A percentile compares a stretch with the other conserved stretches of the same genome.
These are phyloP conservation scores for Sicyos baderoa DNA, from an alignment of 306 rosid species.

Conservation along the genomic window DNA sequence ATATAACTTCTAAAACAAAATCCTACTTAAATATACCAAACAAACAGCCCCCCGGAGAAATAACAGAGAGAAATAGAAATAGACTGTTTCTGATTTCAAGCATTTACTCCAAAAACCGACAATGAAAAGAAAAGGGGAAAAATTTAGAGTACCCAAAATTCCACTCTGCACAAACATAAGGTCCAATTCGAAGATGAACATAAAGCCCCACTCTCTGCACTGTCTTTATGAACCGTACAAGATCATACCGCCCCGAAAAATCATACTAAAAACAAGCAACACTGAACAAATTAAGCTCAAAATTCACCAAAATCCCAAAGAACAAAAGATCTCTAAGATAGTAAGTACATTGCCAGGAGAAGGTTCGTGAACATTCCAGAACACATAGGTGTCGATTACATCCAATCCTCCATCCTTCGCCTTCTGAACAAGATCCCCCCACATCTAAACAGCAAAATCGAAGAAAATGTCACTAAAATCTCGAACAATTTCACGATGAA, in stretches of 20 bases:
- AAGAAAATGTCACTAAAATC: constrained; percentile 9
- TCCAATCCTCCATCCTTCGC: constrained; percentile 93
- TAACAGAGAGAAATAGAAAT: constrained; percentile 9
- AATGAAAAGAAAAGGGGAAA: background rate
- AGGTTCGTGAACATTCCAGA: constrained; percentile 94
- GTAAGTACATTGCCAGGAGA: constrained; percentile 85
- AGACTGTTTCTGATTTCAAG: background rate
- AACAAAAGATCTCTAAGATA: constrained; percentile 27
- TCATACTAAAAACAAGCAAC: constrained; percentile 49
- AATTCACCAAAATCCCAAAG: constrained; percentile 16
- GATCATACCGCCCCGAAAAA: constrained; percentile 87
- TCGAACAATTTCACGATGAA: background rate
- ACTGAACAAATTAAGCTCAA: background rate
- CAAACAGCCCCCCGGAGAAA: too few species aligned
- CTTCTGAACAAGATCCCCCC: constrained; percentile 85
- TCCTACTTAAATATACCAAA: too few species aligned
- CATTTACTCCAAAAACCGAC: constrained; percentile 1
- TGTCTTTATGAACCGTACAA: constrained; percentile 76
- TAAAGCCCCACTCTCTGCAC: constrained; percentile 81
- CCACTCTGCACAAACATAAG: constrained; percentile 97
- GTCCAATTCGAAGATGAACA: constrained; percentile 95
- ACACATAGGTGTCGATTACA: constrained; percentile 83
- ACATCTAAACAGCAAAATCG: constrained; percentile 59
- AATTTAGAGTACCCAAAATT: constrained; percentile 66
- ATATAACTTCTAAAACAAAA: too few species aligned